Evolutionary conservation across 306 rosid species (phyloP).

Genomic region (Cicer pinnatifidum): DNA sequence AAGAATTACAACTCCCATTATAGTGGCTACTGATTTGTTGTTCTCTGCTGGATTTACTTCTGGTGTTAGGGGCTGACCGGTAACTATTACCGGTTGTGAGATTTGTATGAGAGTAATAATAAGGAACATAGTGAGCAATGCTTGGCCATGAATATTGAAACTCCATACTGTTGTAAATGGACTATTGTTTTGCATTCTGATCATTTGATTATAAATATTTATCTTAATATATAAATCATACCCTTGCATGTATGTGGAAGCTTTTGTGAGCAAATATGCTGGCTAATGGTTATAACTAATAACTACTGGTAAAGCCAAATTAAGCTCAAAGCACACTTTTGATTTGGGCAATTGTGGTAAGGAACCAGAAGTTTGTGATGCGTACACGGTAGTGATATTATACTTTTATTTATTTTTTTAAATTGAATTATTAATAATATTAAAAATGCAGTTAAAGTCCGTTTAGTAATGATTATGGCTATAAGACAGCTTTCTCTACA

Average conservation of each 20-base stretch:
- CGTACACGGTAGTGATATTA: background rate
- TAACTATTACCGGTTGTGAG: constrained; percentile 37
- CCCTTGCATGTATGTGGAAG: constrained; percentile 25
- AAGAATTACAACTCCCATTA: constrained; percentile 54
- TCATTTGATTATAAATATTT: background rate
- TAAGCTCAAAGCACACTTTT: background rate
- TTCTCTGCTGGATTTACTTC: constrained; percentile 3
- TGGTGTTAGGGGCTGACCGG: constrained; percentile 39
- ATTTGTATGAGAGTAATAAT: constrained; percentile 17
- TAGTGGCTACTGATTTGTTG: constrained; percentile 51
- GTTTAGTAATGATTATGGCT: background rate
- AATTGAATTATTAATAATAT: too few species aligned
- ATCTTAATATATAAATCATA: background rate
- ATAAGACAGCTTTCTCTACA: background rate
- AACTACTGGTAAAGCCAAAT: background rate
- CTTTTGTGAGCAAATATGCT: background rate
- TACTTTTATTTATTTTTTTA: background rate
- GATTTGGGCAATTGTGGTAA: background rate
- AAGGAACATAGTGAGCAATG: constrained; percentile 13
- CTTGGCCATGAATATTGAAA: constrained; percentile 12
- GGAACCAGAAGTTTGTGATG: background rate
- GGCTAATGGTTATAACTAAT: background rate
- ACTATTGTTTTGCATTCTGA: constrained; percentile 11
- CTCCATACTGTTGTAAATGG: background rate
- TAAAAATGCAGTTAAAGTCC: background rate